Evolutionary conservation across 176 grass and related monocot species (phyloP), one percentile per base, ranked within the genome.

Genomic region (Tillandsia fasciculata): DNA sequence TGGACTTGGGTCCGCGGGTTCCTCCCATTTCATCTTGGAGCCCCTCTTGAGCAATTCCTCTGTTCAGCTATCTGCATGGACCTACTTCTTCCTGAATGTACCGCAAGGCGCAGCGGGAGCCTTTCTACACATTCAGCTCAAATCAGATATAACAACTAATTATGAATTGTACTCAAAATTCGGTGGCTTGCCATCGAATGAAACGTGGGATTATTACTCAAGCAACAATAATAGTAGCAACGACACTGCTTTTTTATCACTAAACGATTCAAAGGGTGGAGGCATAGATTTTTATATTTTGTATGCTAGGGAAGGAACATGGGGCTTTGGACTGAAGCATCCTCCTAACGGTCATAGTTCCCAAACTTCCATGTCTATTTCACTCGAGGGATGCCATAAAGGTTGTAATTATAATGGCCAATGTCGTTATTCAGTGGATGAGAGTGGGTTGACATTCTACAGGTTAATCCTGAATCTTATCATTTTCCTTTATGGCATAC

Each of bases 221-320:
- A 92, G 77, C 83, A 79, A 71, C 52, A 85, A 74, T 64, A 90
- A 77, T 72, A 83, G 51, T 74, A 87, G 61, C 54, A 86, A 87
- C 58, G 75, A 69, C 79, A 82, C 89, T 51, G 73, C 85, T 53
- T 79, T 81, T 71, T 85, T 83, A 71, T 73, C 83, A 65, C 76
- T 80, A 33, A 83, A 90, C 48, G 83, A 83, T 77, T 92, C 86
- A 50, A 81, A 71, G 2, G 80, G 70, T 66, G 74, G 78, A 83
- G 81, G 66, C 24, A 87, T 97, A 79, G 86, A 90, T 77, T 75
- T 97, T 71, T 97, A 83, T 83, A 80, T 97, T 75, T 87, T 97
- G 72, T 97, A 92, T 85, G 84, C 83, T n/a, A 92, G 83, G 68
- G 93, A 97, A 70, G 93, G 93, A 68, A 92, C 76, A 65, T 97